Evolutionary conservation across 2,329 filamentous ascomycete genomes (phyloP).

Genomic region (Rhinocladiella similis): DNA sequence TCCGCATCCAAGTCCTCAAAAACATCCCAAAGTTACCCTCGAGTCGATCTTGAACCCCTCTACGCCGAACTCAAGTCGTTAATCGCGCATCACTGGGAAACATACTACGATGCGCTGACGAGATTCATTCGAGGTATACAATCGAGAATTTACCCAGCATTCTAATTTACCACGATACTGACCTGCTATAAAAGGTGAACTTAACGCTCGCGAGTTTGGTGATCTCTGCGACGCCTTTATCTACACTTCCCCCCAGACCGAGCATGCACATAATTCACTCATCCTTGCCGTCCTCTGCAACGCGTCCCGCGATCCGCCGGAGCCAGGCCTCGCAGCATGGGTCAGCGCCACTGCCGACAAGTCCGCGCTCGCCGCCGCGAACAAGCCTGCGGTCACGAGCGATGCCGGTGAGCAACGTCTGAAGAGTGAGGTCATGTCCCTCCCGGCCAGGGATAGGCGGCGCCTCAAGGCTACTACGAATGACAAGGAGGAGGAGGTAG

Average conservation of each 20-base stretch:
- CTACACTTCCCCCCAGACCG: conserved; percentile 51
- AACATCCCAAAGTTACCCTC: conserved; percentile 54
- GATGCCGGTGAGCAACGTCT: conserved; percentile 64
- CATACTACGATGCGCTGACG: conserved; percentile 60
- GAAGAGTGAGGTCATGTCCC: conserved; percentile 64
- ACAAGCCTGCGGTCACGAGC: conserved; percentile 52
- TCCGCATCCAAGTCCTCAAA: conserved; percentile 49
- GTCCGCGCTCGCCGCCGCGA: conserved; percentile 41
- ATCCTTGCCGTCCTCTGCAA: conserved; percentile 61
- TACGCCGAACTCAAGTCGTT: conserved; percentile 62
- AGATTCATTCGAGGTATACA: conserved; percentile 58
- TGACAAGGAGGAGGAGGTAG: conserved; percentile 27
- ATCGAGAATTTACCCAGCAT: neutral
- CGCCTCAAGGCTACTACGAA: conserved; percentile 49
- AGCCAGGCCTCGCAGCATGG: conserved; percentile 64
- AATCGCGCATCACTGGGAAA: conserved; percentile 60
- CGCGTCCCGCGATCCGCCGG: conserved; percentile 59
- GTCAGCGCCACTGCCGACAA: conserved; percentile 60
- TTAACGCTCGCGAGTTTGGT: conserved; percentile 63
- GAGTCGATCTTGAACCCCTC: conserved; percentile 63
- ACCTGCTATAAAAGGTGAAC: conserved; percentile 45
- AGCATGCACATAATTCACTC: conserved; percentile 64
- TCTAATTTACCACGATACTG: neutral
- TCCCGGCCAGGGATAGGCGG: conserved; percentile 60
- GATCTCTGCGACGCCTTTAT: conserved; percentile 58